Evolutionary conservation across 2,329 filamentous ascomycete genomes (phyloP).

Genomic region (Calonectria hongkongensis): DNA sequence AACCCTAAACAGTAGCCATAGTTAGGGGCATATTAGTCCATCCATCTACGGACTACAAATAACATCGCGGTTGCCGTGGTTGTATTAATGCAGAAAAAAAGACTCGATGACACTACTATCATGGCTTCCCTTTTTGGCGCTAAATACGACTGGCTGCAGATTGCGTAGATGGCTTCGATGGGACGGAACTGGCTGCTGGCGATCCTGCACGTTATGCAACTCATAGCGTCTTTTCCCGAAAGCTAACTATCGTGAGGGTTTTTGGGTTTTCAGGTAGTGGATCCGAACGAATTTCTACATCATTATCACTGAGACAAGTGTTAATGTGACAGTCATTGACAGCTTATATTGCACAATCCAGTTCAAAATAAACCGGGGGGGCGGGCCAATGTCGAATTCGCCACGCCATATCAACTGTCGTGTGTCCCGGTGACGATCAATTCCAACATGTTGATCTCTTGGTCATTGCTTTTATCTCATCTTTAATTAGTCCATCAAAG

Average conservation of each 20-base stretch:
- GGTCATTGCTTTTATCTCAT: slow-evolving; percentile 26
- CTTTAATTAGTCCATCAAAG: slow-evolving; percentile 24
- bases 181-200: not conserved
- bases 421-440: slow-evolving; percentile 3
- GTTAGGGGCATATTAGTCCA: not conserved
- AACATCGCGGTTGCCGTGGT: slow-evolving; percentile 11
- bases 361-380: not conserved
- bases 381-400: slow-evolving; percentile 16
- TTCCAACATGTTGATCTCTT: slow-evolving; percentile 30
- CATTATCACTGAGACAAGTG: not conserved
- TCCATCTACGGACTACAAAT: not conserved
- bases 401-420: slow-evolving; percentile 13
- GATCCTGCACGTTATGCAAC: slow-evolving; percentile 8
- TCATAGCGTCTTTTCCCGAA: slow-evolving; percentile 13
- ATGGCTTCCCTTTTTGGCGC: not conserved
- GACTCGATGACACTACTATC: slow-evolving; percentile 7
- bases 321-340: not conserved
- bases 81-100: not conserved
- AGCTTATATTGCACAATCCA: not conserved
- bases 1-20: too few relatives aligned
- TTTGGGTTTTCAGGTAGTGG: not conserved
- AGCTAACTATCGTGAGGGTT: slow-evolving; percentile 1
- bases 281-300: not conserved
- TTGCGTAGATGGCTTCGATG: slow-evolving; percentile 16
- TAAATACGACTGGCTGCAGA: slow-evolving; percentile 5